Evolutionary conservation across 2,329 filamentous ascomycete species (phyloP).

Genomic region (Karstenula rhodostoma): DNA sequence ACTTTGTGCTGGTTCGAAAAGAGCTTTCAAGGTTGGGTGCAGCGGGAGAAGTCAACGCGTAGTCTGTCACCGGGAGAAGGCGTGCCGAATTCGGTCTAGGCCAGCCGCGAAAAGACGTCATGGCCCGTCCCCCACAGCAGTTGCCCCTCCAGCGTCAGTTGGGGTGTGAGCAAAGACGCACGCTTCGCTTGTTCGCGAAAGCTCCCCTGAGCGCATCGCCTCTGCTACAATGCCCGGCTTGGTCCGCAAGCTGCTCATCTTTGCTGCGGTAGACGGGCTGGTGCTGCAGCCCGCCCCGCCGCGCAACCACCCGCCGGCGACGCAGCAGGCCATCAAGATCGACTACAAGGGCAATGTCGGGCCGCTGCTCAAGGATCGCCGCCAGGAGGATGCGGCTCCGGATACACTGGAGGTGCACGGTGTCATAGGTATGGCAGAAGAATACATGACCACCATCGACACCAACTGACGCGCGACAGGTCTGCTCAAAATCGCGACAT

Average conservation of each 20-base stretch:
- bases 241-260: constrained; percentile 80
- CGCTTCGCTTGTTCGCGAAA: not conserved
- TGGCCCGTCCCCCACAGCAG: not conserved
- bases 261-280: constrained; percentile 82
- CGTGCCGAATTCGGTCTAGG: not conserved
- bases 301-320: constrained; percentile 62
- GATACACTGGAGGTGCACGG: constrained; percentile 57
- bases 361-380: constrained; percentile 53
- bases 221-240: constrained; percentile 71
- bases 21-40: not conserved
- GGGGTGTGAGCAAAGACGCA: not conserved
- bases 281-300: constrained; percentile 75
- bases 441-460: not conserved
- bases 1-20: too few species aligned
- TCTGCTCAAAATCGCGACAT: constrained; percentile 80
- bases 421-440: constrained; percentile 62
- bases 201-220: constrained; percentile 5
- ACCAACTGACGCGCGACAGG: constrained; percentile 61
- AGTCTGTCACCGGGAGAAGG: too few species aligned
- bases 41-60: too few species aligned
- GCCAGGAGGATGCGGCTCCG: constrained; percentile 48
- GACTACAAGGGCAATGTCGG: constrained; percentile 71
- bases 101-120: not conserved
- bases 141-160: not conserved
- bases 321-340: constrained; percentile 68